A percentile compares a stretch with the other conserved stretches of the same genome.
phyloP scores from a whole-genome alignment of 2,329 filamentous ascomycete genomes.

The Pestalotiopsis sp. region DNA sequence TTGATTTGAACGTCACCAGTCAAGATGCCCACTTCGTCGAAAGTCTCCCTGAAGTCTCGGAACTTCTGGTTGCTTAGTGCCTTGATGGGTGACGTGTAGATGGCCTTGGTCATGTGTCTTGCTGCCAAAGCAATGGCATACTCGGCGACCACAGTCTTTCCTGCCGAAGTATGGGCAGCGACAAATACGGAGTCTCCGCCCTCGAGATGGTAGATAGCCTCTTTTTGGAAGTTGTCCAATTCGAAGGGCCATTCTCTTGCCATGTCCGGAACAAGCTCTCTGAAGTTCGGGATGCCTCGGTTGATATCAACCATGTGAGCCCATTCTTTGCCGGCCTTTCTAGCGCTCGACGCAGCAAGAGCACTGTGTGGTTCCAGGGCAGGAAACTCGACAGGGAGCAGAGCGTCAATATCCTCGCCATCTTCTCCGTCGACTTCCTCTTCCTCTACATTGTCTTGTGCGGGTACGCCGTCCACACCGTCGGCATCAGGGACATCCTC shows the following conservation, averaged over 20 bases:
- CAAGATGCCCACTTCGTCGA: constrained; percentile 95
- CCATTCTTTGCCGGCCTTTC: constrained; percentile 84
- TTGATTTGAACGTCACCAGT: constrained; percentile 98
- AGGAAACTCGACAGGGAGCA: constrained; percentile 91
- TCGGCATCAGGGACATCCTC: constrained; percentile 22
- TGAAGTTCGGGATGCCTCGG: constrained; percentile 90
- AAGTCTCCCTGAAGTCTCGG: constrained; percentile 85
- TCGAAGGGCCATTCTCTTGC: constrained; percentile 96
- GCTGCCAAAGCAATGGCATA: constrained; percentile 95
- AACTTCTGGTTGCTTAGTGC: constrained; percentile 99
- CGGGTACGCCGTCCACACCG: constrained; percentile 16
- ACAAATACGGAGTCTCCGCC: constrained; percentile 97
- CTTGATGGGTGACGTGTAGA: constrained; percentile 98
- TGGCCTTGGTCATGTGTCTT: constrained; percentile 99
- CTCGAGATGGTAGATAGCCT: constrained; percentile 96
- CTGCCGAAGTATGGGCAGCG: constrained; percentile 94
- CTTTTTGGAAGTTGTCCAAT: constrained; percentile 96
- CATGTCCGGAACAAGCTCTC: constrained; percentile 93
- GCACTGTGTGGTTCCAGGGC: constrained; percentile 83
- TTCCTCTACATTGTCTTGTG: constrained; percentile 26
- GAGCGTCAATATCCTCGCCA: constrained; percentile 74
- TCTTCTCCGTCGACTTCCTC: constrained; percentile 43
- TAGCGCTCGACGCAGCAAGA: constrained; percentile 70
- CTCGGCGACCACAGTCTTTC: constrained; percentile 97
- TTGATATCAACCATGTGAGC: constrained; percentile 98